A percentile compares a stretch with the other conserved stretches of the same genome.
phyloP scores from a whole-genome alignment of 139 green algal species.

The Zygnema cylindricum region DNA sequence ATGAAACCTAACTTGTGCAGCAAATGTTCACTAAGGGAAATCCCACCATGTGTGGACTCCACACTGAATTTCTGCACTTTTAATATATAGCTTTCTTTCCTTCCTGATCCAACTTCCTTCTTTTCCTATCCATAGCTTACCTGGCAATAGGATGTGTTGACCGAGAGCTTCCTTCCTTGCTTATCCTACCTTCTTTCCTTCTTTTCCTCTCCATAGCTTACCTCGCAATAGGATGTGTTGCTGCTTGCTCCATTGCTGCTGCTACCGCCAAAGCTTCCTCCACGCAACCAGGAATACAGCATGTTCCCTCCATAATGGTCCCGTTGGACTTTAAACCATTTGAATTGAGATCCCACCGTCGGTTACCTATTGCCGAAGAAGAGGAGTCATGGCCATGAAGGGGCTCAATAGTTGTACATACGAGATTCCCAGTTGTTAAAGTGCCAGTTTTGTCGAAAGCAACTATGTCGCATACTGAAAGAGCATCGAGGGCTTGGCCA shows the following conservation, averaged over 20 bases:
- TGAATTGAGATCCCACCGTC: neutral
- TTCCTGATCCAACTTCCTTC: neutral
- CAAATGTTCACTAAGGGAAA: too few relatives aligned
- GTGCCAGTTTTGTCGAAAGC: constrained; percentile 70
- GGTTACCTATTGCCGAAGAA: neutral
- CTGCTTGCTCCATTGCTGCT: constrained; percentile 57
- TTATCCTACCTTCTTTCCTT: neutral
- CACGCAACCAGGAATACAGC: constrained; percentile 42
- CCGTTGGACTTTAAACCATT: constrained; percentile 2
- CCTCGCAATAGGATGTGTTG: constrained; percentile 57
- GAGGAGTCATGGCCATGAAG: constrained; percentile 48
- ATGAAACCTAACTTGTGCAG: too few relatives aligned
- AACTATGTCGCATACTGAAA: constrained; percentile 56
- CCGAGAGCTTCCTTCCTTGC: neutral
- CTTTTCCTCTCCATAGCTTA: constrained; percentile 4
- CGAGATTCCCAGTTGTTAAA: constrained; percentile 61
- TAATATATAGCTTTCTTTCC: neutral
- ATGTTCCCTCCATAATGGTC: neutral
- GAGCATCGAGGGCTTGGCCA: constrained; percentile 58
- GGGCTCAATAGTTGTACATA: constrained; percentile 40
- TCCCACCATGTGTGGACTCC: neutral
- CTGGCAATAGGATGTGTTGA: neutral
- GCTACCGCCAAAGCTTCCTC: constrained; percentile 60
- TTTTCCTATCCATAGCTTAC: neutral
- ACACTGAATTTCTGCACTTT: neutral